These are phyloP conservation scores for Picea sitchensis DNA, from an alignment of 75 land plant species.

Conservation along the genomic window DNA sequence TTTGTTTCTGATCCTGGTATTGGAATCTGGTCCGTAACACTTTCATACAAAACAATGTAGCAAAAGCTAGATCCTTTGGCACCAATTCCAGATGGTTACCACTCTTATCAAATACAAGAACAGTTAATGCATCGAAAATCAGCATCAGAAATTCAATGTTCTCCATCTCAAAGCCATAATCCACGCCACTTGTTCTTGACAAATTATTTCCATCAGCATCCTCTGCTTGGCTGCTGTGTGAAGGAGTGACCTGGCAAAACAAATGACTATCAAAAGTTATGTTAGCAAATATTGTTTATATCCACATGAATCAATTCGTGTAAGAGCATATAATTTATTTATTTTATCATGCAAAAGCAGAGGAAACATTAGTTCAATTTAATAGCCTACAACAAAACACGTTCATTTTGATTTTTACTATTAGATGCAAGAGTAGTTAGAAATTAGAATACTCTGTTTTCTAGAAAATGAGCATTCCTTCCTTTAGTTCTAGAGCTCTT, in stretches of 20 bases:
- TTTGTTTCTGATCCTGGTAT: slow-evolving; percentile 4
- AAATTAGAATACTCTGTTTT: too few relatives aligned
- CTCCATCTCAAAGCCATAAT: background rate
- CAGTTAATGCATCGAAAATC: slow-evolving; percentile 20
- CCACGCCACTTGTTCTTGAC: background rate
- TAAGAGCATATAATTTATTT: too few relatives aligned
- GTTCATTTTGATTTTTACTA: too few relatives aligned
- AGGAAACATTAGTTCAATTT: too few relatives aligned
- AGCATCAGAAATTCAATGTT: slow-evolving; percentile 18
- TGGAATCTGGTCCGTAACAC: slow-evolving; percentile 18
- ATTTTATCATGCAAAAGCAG: too few relatives aligned
- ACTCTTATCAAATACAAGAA: slow-evolving; percentile 24
- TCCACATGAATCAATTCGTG: too few relatives aligned
- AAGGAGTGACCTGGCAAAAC: slow-evolving; percentile 25
- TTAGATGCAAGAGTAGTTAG: too few relatives aligned
- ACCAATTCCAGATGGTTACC: slow-evolving; percentile 21
- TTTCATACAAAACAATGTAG: slow-evolving; percentile 16
- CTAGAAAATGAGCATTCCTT: too few relatives aligned
- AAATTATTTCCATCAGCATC: background rate
- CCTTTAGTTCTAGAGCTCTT: too few relatives aligned
- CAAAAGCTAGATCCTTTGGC: slow-evolving; percentile 16
- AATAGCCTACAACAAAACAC: too few relatives aligned
- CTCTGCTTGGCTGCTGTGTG: slow-evolving; percentile 1
- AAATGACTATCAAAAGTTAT: slow-evolving; percentile 8
- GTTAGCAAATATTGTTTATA: too few relatives aligned